Conservation (phyloP, 2,329 filamentous ascomycete genomes). For the Coniochaeta sp. region DNA sequence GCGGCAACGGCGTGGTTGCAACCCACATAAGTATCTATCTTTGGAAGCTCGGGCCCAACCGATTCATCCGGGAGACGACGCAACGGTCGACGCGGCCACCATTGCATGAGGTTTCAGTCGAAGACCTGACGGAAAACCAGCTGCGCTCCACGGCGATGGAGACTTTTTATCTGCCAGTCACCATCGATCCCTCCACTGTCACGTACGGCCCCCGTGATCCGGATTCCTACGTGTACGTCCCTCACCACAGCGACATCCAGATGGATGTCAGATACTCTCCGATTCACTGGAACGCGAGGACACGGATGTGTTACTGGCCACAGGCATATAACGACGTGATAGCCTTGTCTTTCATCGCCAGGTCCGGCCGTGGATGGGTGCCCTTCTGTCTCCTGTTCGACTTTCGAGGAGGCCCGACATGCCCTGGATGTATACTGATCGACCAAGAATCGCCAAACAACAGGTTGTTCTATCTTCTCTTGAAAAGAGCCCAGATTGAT, state of each 20-base stretch:
- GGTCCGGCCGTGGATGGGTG: neutral
- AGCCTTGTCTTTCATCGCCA: neutral
- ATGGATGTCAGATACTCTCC: neutral
- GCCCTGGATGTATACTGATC: neutral
- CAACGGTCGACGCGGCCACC: too few species aligned
- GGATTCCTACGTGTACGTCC: neutral
- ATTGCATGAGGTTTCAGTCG: neutral
- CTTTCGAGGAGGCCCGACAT: neutral
- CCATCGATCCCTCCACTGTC: neutral
- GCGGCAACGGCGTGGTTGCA: neutral
- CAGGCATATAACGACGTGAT: neutral
- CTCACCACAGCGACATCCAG: neutral
- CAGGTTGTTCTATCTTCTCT: neutral
- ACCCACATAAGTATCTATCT: neutral
- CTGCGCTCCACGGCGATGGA: neutral
- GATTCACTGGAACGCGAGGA: neutral
- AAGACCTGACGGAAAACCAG: neutral
- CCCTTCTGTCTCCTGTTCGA: neutral
- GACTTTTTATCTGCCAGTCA: neutral
- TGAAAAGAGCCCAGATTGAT: neutral
- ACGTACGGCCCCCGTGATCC: neutral
- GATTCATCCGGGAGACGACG: neutral
- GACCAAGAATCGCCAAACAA: neutral
- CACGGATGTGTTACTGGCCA: neutral
- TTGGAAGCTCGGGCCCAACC: neutral